A percentile compares a stretch with the other conserved stretches of the same genome.
These are phyloP conservation scores for Paecilomyces sp. DNA, from an alignment of 2,329 filamentous ascomycete genomes.

Conservation along the genomic window DNA sequence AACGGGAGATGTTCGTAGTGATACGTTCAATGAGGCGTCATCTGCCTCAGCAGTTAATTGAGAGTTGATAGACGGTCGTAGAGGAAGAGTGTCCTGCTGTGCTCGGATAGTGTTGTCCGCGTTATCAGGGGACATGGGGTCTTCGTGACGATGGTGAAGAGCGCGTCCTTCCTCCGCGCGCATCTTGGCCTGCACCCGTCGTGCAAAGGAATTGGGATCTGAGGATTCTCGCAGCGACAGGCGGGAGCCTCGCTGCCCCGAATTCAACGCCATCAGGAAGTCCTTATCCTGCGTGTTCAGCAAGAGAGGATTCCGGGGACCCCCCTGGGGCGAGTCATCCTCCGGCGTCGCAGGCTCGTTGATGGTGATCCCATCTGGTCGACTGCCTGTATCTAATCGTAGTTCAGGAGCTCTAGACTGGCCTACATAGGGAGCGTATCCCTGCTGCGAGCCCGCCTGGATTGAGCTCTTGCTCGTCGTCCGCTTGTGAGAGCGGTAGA, in stretches of 20 bases:
- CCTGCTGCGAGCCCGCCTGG: conserved; percentile 4
- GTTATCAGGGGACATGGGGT: conserved; percentile 21
- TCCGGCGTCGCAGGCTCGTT: conserved; percentile 9
- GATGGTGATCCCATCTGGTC: conserved; percentile 3
- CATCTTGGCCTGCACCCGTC: conserved; percentile 45
- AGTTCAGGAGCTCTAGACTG: conserved; percentile 9
- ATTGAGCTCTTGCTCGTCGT: conserved; percentile 19
- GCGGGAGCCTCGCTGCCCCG: conserved; percentile 24
- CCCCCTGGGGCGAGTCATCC: conserved; percentile 7
- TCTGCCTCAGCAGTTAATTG: conserved; percentile 13
- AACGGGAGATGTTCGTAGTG: conserved; percentile 19
- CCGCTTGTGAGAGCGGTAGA: conserved; percentile 47
- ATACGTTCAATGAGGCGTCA: conserved; percentile 16
- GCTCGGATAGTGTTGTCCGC: conserved; percentile 11
- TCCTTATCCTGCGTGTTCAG: conserved; percentile 30
- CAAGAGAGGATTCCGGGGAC: conserved; percentile 20
- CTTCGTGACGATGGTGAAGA: conserved; percentile 37
- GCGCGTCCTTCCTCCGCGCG: conserved; percentile 45
- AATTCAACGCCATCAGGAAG: conserved; percentile 26
- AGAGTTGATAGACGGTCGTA: conserved; percentile 20
- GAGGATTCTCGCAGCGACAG: conserved; percentile 31
- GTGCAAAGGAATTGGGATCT: conserved; percentile 39
- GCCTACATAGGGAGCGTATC: conserved; percentile 1
- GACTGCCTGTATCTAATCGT: conserved; percentile 22
- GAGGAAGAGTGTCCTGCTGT: conserved; percentile 9